A percentile compares a stretch with the other conserved stretches of the same genome.
Conservation (phyloP, 1,139 yeast genomes). For the Trichomonascaceae sp. region DNA sequence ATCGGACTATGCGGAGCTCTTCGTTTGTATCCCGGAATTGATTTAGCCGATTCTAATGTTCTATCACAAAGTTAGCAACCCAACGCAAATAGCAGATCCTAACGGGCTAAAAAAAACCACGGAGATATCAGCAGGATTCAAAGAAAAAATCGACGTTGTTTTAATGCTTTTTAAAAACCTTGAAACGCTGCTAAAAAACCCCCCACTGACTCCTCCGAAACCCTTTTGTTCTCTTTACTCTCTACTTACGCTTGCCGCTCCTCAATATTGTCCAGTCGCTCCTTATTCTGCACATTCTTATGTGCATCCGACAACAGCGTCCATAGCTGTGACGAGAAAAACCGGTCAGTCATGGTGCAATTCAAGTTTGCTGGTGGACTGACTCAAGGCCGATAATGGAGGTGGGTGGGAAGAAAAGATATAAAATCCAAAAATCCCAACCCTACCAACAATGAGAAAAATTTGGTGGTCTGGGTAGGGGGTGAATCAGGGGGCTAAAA, state of each 20-base stretch:
- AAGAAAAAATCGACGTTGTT: background rate
- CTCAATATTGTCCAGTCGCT: conserved; percentile 22
- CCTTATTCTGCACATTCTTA: conserved; percentile 15
- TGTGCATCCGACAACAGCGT: conserved; percentile 26
- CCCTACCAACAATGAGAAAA: background rate
- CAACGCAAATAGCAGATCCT: background rate
- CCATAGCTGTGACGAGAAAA: conserved; percentile 21
- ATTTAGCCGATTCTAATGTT: background rate
- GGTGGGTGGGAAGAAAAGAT: background rate
- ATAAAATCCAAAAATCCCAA: background rate
- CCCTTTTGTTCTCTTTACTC: background rate
- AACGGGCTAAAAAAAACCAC: background rate
- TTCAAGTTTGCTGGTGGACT: background rate
- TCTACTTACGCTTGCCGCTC: conserved; percentile 18
- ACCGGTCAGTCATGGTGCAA: conserved; percentile 13
- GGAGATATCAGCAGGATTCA: background rate
- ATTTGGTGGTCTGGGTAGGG: background rate
- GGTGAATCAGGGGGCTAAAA: background rate
- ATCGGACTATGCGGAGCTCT: conserved; percentile 13
- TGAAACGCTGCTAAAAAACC: background rate
- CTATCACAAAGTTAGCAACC: background rate
- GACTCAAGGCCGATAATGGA: background rate
- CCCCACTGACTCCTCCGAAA: background rate
- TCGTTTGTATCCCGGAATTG: conserved; percentile 3
- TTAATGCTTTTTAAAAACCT: background rate